Evolutionary conservation across 108 stramenopile genomes (phyloP).

Genomic region (Pinguiococcus pyrenoidosus): DNA sequence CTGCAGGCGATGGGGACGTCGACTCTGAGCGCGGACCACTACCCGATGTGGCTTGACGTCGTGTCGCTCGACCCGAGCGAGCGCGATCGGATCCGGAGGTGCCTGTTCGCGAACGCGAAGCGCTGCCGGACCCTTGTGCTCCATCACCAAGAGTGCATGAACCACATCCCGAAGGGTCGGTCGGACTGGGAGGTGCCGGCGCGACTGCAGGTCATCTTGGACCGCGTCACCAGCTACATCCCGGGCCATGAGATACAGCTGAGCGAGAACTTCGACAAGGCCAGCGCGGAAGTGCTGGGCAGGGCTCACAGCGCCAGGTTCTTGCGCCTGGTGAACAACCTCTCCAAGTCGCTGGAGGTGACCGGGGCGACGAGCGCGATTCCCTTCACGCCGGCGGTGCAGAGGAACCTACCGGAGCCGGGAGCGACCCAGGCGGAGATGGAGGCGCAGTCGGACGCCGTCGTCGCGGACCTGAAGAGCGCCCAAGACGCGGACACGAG

Average conservation of each 20-base stretch:
- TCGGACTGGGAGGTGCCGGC: slow-evolving; percentile 29
- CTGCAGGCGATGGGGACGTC: too few relatives aligned
- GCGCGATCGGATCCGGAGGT: too few relatives aligned
- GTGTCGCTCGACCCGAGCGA: too few relatives aligned
- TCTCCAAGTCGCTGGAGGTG: slow-evolving; percentile 12
- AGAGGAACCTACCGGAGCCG: slow-evolving; percentile 13
- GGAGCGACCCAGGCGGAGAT: too few relatives aligned
- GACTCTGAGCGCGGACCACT: too few relatives aligned
- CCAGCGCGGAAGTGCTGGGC: slow-evolving; percentile 9
- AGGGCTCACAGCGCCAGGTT: slow-evolving; percentile 23
- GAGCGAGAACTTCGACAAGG: slow-evolving; percentile 10
- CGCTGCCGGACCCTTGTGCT: neutral
- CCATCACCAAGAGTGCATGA: slow-evolving; percentile 10
- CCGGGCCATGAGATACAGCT: slow-evolving; percentile 14
- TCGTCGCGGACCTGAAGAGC: slow-evolving; percentile 4
- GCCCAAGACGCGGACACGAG: slow-evolving; percentile 25
- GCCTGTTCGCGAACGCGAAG: too few relatives aligned
- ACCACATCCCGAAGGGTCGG: slow-evolving; percentile 8
- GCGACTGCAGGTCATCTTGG: slow-evolving; percentile 5
- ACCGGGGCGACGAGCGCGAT: slow-evolving; percentile 6
- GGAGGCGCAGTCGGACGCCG: too few relatives aligned
- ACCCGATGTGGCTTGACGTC: too few relatives aligned
- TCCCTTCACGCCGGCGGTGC: slow-evolving; percentile 38
- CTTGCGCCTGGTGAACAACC: slow-evolving; percentile 20
- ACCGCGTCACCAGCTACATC: slow-evolving; percentile 4